phyloP scores from a whole-genome alignment of 495 filamentous ascomycete species.

The Talaromyces trachyspermus region DNA sequence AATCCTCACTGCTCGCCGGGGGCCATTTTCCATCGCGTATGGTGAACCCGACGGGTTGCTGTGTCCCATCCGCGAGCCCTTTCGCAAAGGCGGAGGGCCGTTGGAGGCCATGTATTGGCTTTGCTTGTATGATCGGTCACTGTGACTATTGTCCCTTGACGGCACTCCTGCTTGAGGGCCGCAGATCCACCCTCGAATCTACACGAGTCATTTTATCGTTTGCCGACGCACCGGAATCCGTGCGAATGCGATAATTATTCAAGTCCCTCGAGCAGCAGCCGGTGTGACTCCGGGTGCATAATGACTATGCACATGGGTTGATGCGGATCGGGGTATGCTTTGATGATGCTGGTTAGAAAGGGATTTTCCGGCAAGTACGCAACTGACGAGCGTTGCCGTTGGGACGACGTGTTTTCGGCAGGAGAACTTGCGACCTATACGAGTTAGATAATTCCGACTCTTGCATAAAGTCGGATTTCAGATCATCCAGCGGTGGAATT shows the following conservation, averaged over 20 bases:
- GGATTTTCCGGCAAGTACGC: constrained; percentile 17
- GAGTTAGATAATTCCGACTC: not conserved
- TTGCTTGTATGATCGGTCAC: constrained; percentile 58
- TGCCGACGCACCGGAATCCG: constrained; percentile 58
- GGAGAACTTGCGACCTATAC: constrained; percentile 6
- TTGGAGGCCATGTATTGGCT: constrained; percentile 48
- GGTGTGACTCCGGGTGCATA: constrained; percentile 26
- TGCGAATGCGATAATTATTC: constrained; percentile 47
- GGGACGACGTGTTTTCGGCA: not conserved
- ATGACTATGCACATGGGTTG: constrained; percentile 30
- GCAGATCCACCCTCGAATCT: constrained; percentile 55
- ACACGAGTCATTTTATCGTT: constrained; percentile 47
- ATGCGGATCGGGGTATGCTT: constrained; percentile 5
- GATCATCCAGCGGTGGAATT: not conserved
- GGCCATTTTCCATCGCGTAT: constrained; percentile 58
- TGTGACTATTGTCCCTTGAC: constrained; percentile 62
- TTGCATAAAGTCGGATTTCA: not conserved
- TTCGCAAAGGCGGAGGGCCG: constrained; percentile 45
- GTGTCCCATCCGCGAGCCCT: constrained; percentile 37
- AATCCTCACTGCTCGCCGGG: constrained; percentile 76
- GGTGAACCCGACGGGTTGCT: constrained; percentile 41
- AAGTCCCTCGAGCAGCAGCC: constrained; percentile 10
- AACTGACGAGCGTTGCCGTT: constrained; percentile 18
- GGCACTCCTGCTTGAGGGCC: constrained; percentile 56
- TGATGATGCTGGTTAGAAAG: constrained; percentile 19